Evolutionary conservation across 805 yeast species (phyloP).

Genomic region (Pichia nanzhaoensis): DNA sequence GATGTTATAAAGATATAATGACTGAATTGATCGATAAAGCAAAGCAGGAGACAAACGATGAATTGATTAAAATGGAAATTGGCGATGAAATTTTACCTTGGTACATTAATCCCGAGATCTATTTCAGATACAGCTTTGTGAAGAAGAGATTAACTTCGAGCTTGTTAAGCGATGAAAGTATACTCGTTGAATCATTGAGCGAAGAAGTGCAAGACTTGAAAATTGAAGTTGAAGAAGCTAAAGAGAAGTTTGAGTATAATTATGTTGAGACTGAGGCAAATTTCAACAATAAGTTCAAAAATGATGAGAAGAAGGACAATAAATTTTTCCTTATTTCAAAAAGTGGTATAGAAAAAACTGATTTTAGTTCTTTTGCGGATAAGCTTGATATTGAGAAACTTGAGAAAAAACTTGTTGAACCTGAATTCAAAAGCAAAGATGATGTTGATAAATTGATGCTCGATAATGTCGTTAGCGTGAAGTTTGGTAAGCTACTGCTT

Average conservation of each 20-base stretch:
- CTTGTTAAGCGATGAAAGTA: conserved; percentile 7
- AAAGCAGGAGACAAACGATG: neutral
- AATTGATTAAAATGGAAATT: conserved; percentile 11
- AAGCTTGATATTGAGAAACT: conserved; percentile 7
- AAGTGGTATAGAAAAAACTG: neutral
- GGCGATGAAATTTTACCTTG: conserved; percentile 27
- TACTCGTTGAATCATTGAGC: conserved; percentile 16
- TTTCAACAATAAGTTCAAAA: neutral
- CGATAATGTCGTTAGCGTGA: conserved; percentile 23
- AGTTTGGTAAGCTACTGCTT: conserved; percentile 26
- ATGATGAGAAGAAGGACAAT: neutral
- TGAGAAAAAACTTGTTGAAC: conserved; percentile 9
- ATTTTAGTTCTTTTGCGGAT: neutral
- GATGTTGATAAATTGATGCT: conserved; percentile 14
- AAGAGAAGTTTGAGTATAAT: conserved; percentile 25
- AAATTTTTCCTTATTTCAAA: conserved; percentile 5
- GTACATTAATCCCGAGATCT: conserved; percentile 21
- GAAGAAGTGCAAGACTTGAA: conserved; percentile 17
- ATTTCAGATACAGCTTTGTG: conserved; percentile 18
- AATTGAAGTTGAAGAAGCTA: conserved; percentile 19
- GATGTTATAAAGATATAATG: conserved; percentile 14
- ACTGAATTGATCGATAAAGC: conserved; percentile 9
- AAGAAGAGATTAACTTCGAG: conserved; percentile 12
- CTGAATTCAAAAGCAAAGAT: neutral
- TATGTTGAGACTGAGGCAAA: conserved; percentile 16